Evolutionary conservation across 2,329 filamentous ascomycete genomes (phyloP).

Genomic region (Ceratocystiopsis minuta): DNA sequence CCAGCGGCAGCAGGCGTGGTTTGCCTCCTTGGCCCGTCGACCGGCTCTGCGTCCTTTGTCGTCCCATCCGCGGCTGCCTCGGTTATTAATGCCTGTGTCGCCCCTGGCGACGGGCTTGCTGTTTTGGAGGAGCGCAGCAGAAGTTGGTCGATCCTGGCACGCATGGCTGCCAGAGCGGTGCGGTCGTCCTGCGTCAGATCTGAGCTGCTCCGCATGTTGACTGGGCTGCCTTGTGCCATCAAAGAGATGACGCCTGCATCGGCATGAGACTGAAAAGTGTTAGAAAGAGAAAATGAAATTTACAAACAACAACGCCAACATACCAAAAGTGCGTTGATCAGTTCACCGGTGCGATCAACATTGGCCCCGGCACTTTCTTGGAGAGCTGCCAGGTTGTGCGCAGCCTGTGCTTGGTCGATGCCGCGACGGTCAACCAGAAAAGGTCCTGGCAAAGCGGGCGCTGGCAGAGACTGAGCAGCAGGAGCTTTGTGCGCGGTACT

Average conservation of each 20-base stretch:
- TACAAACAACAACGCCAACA: slow-evolving; percentile 18
- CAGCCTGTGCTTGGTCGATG: slow-evolving; percentile 48
- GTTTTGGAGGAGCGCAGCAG: neutral
- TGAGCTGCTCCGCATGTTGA: slow-evolving; percentile 21
- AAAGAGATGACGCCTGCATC: slow-evolving; percentile 26
- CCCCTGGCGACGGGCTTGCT: neutral
- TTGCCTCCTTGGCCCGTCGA: too few relatives aligned
- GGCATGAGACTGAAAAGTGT: slow-evolving; percentile 22
- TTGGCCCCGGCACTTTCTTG: neutral
- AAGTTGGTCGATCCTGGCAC: slow-evolving; percentile 19
- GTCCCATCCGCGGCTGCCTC: too few relatives aligned
- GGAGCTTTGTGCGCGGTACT: neutral
- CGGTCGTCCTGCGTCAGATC: slow-evolving; percentile 25
- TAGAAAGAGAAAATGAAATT: too few relatives aligned
- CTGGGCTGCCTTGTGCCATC: slow-evolving; percentile 29
- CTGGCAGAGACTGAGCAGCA: neutral
- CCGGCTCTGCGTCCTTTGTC: too few relatives aligned
- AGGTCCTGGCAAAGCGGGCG: neutral
- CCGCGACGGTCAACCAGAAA: slow-evolving; percentile 18
- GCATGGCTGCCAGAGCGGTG: slow-evolving; percentile 27
- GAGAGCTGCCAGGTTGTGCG: slow-evolving; percentile 32
- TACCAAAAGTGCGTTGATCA: slow-evolving; percentile 46
- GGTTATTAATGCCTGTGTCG: too few relatives aligned
- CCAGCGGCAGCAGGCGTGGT: too few relatives aligned
- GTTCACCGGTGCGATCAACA: slow-evolving; percentile 21